phyloP scores from a whole-genome alignment of 1,284 basidiomycete genomes.

The Sporisorium iseilematis-ciliati region DNA sequence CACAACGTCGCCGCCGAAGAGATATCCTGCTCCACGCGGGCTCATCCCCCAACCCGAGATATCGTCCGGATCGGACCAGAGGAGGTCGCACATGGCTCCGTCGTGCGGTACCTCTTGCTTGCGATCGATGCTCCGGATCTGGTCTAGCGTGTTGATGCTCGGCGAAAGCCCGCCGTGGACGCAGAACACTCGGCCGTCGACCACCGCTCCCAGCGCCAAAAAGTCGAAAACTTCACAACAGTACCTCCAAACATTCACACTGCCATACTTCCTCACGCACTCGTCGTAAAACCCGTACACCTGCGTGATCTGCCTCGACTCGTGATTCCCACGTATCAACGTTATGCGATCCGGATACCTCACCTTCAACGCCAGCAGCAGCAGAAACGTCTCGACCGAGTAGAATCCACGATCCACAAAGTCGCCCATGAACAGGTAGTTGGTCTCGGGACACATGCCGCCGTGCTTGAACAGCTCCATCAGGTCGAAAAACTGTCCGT shows the following conservation, averaged over 20 bases:
- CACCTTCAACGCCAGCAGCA: slow-evolving; percentile 94
- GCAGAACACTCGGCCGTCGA: slow-evolving; percentile 92
- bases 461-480: slow-evolving; percentile 97
- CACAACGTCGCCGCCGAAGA: slow-evolving; percentile 94
- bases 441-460: slow-evolving; percentile 93
- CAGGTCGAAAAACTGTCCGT: slow-evolving; percentile 97
- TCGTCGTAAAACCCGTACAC: slow-evolving; percentile 99
- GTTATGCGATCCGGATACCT: slow-evolving; percentile 98
- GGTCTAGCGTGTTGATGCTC: slow-evolving; percentile 59
- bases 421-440: slow-evolving; percentile 93
- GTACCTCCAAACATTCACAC: slow-evolving; percentile 95
- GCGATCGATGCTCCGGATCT: slow-evolving; percentile 92
- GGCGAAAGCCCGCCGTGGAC: slow-evolving; percentile 90
- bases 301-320: slow-evolving; percentile 93
- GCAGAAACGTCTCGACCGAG: slow-evolving; percentile 94
- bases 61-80: slow-evolving; percentile 96
- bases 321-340: slow-evolving; percentile 96
- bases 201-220: slow-evolving; percentile 90
- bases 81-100: slow-evolving; percentile 96
- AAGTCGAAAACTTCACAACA: slow-evolving; percentile 99
- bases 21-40: slow-evolving; percentile 93
- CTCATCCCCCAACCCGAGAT: slow-evolving; percentile 81
- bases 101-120: slow-evolving; percentile 99
- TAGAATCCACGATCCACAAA: slow-evolving; percentile 84
- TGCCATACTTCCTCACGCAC: slow-evolving; percentile 95